Evolutionary conservation across 768 basidiomycete species (phyloP), one percentile per base, ranked within the genome.

Genomic region (Amanita exitialis): DNA sequence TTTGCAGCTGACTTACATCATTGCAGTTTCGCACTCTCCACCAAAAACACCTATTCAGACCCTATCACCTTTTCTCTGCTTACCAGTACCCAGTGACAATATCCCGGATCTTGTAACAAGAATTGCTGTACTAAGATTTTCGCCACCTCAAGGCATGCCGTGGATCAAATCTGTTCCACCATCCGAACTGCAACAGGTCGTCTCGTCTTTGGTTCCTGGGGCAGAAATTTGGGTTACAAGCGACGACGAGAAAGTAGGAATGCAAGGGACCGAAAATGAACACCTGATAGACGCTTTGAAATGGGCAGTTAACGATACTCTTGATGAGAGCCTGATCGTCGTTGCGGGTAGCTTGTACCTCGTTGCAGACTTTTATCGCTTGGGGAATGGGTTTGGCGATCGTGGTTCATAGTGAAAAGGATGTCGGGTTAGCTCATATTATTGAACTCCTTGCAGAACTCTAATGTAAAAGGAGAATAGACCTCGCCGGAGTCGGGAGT

Each of bases 261-360:
- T 45, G 38, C 47, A 51, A 20, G 49, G 47, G 10, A 13, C n/a
- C 3, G 27, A 16, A 23, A 58, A 56, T 42, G 15, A 15, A 2
- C 41, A 60, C 16, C 53, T 66, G 57, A 59, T 47, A 44, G 57
- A 54, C 47, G 76, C 66, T 28, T 75, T 70, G 57, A 60, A 61
- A 55, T 75, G 73, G 64, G 81, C 66, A n/a, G 76, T 73, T 68
- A 65, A 62, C 12, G 60, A 55, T 8, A 60, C 55, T 8, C 37
- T 21, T 30, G 57, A 63, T 7, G 56, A 47, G 6, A 61, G 69
- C 23, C 65, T 68, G n/a, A 59, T 91, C 47, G 75, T 86, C 0
- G 76, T 96, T 9, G 85, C 90, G 20, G 96, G 95, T 35, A 98
- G 96, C 66, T 64, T 98, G 59, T 99, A 99, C 67, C 77, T 97